Percentiles rank a stretch among this genome's conserved stretches.
Conservation (phyloP, 345 rosid genomes). For the Mallotus nudiflorus region DNA sequence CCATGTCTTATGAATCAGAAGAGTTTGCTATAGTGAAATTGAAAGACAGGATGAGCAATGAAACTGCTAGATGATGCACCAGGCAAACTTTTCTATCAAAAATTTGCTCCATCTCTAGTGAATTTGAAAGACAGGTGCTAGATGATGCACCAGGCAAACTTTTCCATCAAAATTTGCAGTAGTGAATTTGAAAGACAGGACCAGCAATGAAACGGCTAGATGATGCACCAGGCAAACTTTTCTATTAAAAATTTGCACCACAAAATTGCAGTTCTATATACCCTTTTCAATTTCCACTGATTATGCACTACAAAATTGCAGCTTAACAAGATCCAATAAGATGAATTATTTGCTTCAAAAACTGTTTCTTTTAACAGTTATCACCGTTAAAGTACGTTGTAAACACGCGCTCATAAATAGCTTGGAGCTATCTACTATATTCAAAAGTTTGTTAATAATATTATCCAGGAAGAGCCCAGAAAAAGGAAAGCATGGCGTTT, state of each 20-base stretch:
- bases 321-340: too few relatives aligned
- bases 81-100: background rate
- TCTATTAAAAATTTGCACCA: background rate
- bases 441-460: too few relatives aligned
- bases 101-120: background rate
- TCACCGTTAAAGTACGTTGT: background rate
- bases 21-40: background rate
- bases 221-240: too few relatives aligned
- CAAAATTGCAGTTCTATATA: too few relatives aligned
- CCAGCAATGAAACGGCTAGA: background rate
- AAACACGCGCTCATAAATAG: background rate
- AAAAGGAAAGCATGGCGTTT: slow-evolving; percentile 36
- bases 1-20: background rate
- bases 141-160: too few relatives aligned
- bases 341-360: too few relatives aligned
- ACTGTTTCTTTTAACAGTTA: too few relatives aligned
- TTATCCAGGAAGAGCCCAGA: background rate
- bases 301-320: too few relatives aligned
- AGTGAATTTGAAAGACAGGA: background rate
- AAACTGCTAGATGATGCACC: too few relatives aligned
- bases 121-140: background rate
- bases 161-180: background rate
- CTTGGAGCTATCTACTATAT: background rate
- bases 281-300: too few relatives aligned
- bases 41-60: background rate